Base-by-base conservation (phyloP, 139 green algal genomes). In the Coelastrella sp. region DNA sequence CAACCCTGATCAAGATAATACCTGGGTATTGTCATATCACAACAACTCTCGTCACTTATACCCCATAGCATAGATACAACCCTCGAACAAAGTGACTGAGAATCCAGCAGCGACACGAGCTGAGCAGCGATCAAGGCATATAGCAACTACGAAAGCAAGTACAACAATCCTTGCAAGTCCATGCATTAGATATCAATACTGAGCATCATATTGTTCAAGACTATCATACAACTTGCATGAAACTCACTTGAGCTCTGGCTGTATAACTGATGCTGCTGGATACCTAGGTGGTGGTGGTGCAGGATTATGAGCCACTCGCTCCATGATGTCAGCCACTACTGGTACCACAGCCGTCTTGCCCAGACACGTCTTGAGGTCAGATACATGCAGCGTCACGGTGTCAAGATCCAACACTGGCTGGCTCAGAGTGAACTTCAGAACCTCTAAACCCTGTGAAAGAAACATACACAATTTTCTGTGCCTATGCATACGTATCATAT, bases 381-480 rank as follows among this genome's bases (percentile, higher is more conserved):
- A 40, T 19, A 89, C 57, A 59, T 89, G 86, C 23, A 68, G 43
- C 23, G 80, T 51, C 32, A 90, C 81, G 6, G 38, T 37, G 30
- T 86, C 81, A 38, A 88, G 75, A 75, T 87, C 74, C 74, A 83
- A 27, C 51, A 85, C 71, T 6, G 69, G 34, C 51, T 80, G 45
- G 8, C 50, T 79, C 17, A 90, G 45, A 11, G 81, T 59, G n/a
- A 88, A 64, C 43, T 84, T 77, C 43, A 90, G 81, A 32, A 90
- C 35, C 81, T 83, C 81, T 30, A 83, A 23, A n/a, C 81, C 81
- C 79, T 89, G 74, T 17, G 30, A 21, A 5, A 27, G 15, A 40
- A 15, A 71, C 27, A 7, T 30, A 71, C 40, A 57, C 17, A 6
- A 11, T 34, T 34, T 5, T 1, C 32, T 6, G 35, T 53, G 67